A percentile compares a stretch with the other conserved stretches of the same genome.
Conservation (phyloP, 768 basidiomycete species). For the Russula virescens region DNA sequence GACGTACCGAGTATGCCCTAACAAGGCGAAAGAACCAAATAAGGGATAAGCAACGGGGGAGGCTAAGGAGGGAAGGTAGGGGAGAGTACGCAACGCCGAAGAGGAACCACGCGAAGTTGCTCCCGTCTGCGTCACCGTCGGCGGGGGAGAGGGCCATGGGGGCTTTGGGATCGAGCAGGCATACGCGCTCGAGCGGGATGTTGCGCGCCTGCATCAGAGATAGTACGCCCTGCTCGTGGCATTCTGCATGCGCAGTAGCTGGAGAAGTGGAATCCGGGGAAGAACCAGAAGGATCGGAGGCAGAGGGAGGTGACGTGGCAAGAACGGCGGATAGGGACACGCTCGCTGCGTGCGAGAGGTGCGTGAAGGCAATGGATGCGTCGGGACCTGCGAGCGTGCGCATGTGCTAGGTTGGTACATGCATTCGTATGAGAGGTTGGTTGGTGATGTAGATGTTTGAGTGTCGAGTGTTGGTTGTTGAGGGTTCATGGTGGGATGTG, state of each 20-base stretch:
- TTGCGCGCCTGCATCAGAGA: conserved; percentile 48
- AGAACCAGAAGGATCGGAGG: conserved; percentile 21
- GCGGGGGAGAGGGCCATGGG: conserved; percentile 59
- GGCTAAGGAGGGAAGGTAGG: background rate
- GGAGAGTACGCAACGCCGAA: conserved; percentile 62
- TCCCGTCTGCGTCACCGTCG: conserved; percentile 50
- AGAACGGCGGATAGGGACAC: conserved; percentile 42
- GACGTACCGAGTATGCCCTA: conserved; percentile 57
- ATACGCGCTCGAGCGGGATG: conserved; percentile 56
- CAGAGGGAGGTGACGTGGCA: conserved; percentile 14
- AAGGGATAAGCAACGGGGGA: too few relatives aligned
- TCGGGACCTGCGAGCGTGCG: conserved; percentile 60
- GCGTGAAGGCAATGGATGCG: conserved; percentile 74
- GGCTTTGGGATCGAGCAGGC: conserved; percentile 92
- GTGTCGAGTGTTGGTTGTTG: too few relatives aligned
- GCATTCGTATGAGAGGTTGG: too few relatives aligned
- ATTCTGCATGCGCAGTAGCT: conserved; percentile 27
- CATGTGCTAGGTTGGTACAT: conserved; percentile 59
- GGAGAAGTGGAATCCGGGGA: background rate
- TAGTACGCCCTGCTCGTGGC: conserved; percentile 48
- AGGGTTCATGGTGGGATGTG: too few relatives aligned
- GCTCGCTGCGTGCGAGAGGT: conserved; percentile 70
- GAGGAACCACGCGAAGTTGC: conserved; percentile 78
- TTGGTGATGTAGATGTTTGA: too few relatives aligned
- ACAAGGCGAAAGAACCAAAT: background rate